Evolutionary conservation across 2,329 filamentous ascomycete species (phyloP).

Genomic region (Sporothrix dimorphospora): DNA sequence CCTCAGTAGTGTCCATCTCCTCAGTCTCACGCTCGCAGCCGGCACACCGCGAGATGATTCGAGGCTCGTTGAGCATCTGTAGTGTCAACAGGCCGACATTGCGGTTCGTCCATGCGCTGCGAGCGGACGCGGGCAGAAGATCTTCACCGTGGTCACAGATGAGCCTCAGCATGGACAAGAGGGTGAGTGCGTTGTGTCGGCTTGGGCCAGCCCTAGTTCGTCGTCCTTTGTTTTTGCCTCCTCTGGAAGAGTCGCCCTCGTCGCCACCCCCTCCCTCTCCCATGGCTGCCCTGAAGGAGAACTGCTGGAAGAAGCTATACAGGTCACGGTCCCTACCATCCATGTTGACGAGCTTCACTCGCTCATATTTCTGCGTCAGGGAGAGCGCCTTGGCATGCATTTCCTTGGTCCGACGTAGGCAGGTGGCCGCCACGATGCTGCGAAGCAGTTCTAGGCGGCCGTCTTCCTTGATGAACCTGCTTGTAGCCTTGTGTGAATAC

Average conservation of each 20-base stretch:
- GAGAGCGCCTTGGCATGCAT: background rate
- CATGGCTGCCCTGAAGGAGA: background rate
- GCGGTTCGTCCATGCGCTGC: background rate
- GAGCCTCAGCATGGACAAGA: background rate
- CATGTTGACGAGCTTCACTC: background rate
- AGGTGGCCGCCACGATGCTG: background rate
- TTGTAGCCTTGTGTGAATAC: too few relatives aligned
- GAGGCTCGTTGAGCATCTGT: background rate
- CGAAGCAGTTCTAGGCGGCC: background rate
- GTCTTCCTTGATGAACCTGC: too few relatives aligned
- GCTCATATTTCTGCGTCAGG: background rate
- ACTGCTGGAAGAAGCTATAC: background rate
- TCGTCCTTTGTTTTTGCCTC: too few relatives aligned
- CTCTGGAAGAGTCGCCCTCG: too few relatives aligned
- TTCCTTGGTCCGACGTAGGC: background rate
- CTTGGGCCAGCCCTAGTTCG: too few relatives aligned
- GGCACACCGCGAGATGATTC: background rate
- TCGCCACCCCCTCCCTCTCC: too few relatives aligned
- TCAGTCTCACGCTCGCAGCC: background rate
- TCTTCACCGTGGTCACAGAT: background rate
- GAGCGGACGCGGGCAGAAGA: background rate
- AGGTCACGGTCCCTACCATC: background rate
- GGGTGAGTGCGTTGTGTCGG: background rate
- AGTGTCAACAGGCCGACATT: background rate
- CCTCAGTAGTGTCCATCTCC: background rate